Evolutionary conservation across 345 rosid genomes (phyloP).

Genomic region (Rhodomyrtus tomentosa): DNA sequence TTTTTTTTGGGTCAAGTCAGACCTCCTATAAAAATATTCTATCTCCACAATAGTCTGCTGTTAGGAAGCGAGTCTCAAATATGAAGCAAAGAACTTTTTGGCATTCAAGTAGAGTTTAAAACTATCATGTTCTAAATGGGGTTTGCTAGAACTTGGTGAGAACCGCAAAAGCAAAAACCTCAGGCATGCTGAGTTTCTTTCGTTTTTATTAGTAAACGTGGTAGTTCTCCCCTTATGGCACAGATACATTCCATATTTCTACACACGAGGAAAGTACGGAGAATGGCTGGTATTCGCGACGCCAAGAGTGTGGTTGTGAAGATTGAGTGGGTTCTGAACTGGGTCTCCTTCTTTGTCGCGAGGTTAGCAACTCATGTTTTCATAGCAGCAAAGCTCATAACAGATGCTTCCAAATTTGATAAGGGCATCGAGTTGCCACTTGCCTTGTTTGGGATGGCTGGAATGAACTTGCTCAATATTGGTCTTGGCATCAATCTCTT

Average conservation of each 20-base stretch:
- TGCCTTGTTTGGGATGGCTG: slow-evolving; percentile 75
- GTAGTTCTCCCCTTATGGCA: not conserved
- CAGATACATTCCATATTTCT: slow-evolving; percentile 90
- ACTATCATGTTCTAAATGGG: not conserved
- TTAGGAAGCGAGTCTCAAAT: not conserved
- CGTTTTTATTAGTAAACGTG: not conserved
- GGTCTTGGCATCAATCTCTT: slow-evolving; percentile 76
- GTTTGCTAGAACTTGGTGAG: not conserved
- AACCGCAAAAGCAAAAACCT: not conserved
- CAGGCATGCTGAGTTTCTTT: not conserved
- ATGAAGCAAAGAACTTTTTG: not conserved
- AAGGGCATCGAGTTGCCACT: slow-evolving; percentile 76
- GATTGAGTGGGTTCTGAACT: slow-evolving; percentile 71
- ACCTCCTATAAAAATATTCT: not conserved
- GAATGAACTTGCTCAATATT: slow-evolving; percentile 67
- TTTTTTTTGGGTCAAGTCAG: not conserved
- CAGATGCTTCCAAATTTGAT: slow-evolving; percentile 56
- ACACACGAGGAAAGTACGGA: slow-evolving; percentile 69
- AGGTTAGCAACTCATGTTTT: slow-evolving; percentile 48
- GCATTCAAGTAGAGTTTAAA: not conserved
- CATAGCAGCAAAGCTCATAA: slow-evolving; percentile 61
- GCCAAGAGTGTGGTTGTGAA: slow-evolving; percentile 44
- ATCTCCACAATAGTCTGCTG: not conserved
- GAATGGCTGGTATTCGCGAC: slow-evolving; percentile 81
- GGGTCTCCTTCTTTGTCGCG: slow-evolving; percentile 51